A percentile compares a stretch with the other conserved stretches of the same genome.
Conservation (phyloP, 2,329 filamentous ascomycete genomes). For the Pestalotiopsis sp. region DNA sequence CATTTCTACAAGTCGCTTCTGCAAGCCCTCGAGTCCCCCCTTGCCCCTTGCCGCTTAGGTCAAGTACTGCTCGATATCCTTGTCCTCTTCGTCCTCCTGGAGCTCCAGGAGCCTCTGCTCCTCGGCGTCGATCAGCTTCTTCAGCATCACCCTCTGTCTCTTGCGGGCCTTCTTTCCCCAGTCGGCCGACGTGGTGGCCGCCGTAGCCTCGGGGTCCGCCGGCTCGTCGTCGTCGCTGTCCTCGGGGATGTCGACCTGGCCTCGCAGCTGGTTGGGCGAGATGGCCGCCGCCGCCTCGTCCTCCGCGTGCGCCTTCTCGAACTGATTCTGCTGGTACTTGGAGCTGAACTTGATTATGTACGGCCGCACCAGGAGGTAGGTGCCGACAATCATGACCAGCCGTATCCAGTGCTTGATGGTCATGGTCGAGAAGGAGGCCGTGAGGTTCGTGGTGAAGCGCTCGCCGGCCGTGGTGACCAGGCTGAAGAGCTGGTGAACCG, state of each 20-base stretch:
- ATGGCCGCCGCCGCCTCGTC: constrained; percentile 55
- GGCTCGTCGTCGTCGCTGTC: constrained; percentile 55
- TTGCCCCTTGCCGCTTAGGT: constrained; percentile 24
- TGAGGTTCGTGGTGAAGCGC: constrained; percentile 51
- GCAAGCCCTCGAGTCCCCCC: neutral
- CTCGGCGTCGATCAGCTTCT: constrained; percentile 64
- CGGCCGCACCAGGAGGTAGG: constrained; percentile 73
- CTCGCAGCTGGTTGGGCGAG: constrained; percentile 67
- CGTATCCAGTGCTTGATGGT: constrained; percentile 63
- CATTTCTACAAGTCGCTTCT: neutral
- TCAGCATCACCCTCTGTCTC: constrained; percentile 68
- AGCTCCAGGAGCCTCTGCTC: constrained; percentile 60
- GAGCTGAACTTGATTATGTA: constrained; percentile 71
- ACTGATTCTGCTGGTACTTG: constrained; percentile 63
- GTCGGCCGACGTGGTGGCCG: constrained; percentile 51
- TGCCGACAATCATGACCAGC: constrained; percentile 70
- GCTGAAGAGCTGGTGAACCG: constrained; percentile 27
- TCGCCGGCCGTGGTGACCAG: constrained; percentile 27
- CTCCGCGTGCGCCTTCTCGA: constrained; percentile 59
- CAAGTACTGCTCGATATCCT: constrained; percentile 75
- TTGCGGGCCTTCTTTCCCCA: constrained; percentile 74
- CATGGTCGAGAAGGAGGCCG: constrained; percentile 52
- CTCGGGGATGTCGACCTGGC: constrained; percentile 54
- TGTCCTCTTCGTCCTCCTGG: constrained; percentile 68
- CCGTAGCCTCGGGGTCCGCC: constrained; percentile 35